Conservation (phyloP, 164 flowering plant genomes). For the Magnolia officinalis region DNA sequence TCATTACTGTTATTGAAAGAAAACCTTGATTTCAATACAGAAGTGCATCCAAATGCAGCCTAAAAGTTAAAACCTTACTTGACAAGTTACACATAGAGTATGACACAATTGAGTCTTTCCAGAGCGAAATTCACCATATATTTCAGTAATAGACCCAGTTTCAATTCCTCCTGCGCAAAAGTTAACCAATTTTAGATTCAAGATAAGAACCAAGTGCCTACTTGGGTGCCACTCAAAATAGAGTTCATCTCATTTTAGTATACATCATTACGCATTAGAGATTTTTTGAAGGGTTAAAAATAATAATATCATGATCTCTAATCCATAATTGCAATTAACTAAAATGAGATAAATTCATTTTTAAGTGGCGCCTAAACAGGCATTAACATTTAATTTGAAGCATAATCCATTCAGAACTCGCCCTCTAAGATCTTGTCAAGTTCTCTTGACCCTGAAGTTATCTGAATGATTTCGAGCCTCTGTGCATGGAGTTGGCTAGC, state of each 20-base stretch:
- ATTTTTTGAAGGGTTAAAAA: too few relatives aligned
- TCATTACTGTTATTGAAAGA: too few relatives aligned
- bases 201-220: neutral
- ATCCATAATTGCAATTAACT: too few relatives aligned
- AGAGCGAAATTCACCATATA: conserved; percentile 93
- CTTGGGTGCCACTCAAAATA: neutral
- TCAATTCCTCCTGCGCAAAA: conserved; percentile 75
- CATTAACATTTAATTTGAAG: neutral
- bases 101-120: conserved; percentile 98
- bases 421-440: conserved; percentile 92
- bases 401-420: conserved; percentile 9
- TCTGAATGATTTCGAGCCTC: conserved; percentile 83
- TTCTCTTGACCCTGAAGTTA: conserved; percentile 88
- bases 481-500: conserved; percentile 92
- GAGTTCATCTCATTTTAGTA: neutral
- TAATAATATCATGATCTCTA: too few relatives aligned
- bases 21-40: too few relatives aligned
- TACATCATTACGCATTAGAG: too few relatives aligned
- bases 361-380: neutral
- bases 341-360: too few relatives aligned
- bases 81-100: conserved; percentile 94
- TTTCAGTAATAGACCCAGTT: conserved; percentile 90
- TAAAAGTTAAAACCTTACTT: conserved; percentile 38
- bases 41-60: too few relatives aligned
- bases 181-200: neutral